Evolutionary conservation across 2,329 filamentous ascomycete genomes (phyloP).

Genomic region (Pseudocercospora fijiensis): DNA sequence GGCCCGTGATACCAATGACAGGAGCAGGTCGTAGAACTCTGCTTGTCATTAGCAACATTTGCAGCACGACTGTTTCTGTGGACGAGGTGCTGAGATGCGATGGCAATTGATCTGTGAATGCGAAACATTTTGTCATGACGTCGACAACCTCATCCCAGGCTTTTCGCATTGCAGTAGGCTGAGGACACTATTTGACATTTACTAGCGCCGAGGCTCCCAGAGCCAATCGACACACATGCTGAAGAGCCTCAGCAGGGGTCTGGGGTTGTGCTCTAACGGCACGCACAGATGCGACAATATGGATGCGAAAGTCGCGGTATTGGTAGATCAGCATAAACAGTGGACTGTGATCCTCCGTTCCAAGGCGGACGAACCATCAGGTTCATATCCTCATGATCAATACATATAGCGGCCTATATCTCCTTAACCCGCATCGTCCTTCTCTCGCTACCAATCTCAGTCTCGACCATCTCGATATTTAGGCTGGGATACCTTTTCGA

Average conservation of each 20-base stretch:
- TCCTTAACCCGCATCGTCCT: constrained; percentile 20
- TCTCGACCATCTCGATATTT: constrained; percentile 81
- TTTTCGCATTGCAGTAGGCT: background rate
- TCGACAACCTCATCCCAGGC: background rate
- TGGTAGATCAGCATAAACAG: background rate
- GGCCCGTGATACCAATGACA: constrained; percentile 18
- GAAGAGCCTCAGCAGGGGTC: background rate
- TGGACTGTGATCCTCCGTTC: background rate
- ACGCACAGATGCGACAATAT: background rate
- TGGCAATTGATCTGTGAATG: background rate
- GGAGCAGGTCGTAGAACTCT: constrained; percentile 18
- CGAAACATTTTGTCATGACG: constrained; percentile 6
- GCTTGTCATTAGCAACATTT: constrained; percentile 14
- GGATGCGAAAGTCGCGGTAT: background rate
- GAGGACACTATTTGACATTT: background rate
- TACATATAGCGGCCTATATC: constrained; percentile 6
- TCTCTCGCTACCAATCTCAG: constrained; percentile 28
- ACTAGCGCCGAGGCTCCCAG: background rate
- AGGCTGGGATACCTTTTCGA: constrained; percentile 84
- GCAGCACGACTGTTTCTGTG: background rate
- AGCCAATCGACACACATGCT: background rate
- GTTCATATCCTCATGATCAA: background rate
- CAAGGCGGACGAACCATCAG: background rate
- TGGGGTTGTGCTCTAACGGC: background rate
- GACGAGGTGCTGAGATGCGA: background rate